Base-by-base conservation (phyloP, 1,139 yeast genomes). In the Candida sp. region DNA sequence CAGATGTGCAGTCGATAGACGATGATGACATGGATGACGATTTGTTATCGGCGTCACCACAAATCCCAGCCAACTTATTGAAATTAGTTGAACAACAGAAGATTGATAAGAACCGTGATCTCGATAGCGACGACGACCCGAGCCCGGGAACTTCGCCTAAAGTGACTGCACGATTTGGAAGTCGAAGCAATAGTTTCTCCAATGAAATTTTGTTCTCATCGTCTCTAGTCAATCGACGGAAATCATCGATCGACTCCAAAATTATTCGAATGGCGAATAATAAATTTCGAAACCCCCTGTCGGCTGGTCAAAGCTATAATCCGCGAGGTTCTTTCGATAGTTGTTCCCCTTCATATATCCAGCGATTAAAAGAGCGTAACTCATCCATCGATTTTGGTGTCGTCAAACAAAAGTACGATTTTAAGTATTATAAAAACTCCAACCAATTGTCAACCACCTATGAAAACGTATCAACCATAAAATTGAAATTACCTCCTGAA, bases 21-120 rank as follows among this genome's bases (percentile, higher is more conserved):
- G 78, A 72, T 40, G 78, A 74, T 43, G 77, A 72, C 35, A 55
- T 70, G 45, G 81, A 76, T 46, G 82, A 77, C 42, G 79, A 74
- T 25, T 57, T 79, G 32, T 60, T 81, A 23, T 77, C 84, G 0
- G 82, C 81, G 1, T 81, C 87, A 3, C 88, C 88, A 0, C 86
- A 82, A 52, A 82, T 82, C 4, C 88, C 88, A 0, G 80, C 78
- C 35, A 79, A 79, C 42, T 62, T 82, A 22, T 57, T 82, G 42
- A 73, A 77, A 50, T 61, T 81, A 49, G 86, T 77, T 9, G 87
- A 82, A 51, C 65, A 68, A 52, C 59, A 81, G 35, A 79, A 75
- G 51, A 71, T 65, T 44, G 56, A 68, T 55, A 46, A 21, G 22
- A 23, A 44, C 36, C 54, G 38, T 50, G 59, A 54, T 32, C 22